Percentiles rank a stretch among this genome's conserved stretches.
phyloP scores from a whole-genome alignment of 805 yeast species.

The Priceomyces castillae region DNA sequence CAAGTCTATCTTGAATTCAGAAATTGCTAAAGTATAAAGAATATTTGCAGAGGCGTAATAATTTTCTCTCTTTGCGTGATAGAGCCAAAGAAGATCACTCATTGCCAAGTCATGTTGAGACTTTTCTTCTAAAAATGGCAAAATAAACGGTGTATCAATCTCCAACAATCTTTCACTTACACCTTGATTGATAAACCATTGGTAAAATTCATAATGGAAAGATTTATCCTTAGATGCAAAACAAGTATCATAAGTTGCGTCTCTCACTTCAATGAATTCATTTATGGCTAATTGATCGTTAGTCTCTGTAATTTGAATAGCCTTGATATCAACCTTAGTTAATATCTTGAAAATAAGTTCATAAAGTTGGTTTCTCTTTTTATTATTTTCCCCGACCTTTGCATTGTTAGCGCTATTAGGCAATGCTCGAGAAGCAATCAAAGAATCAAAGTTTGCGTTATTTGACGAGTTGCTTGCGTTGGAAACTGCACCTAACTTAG shows the following conservation, averaged over 20 bases:
- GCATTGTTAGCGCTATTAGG: slow-evolving; percentile 9
- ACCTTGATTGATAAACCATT: slow-evolving; percentile 83
- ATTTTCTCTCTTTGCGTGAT: slow-evolving; percentile 77
- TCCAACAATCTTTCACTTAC: slow-evolving; percentile 73
- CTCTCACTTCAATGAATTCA: slow-evolving; percentile 59
- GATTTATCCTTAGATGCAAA: slow-evolving; percentile 71
- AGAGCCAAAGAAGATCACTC: slow-evolving; percentile 85
- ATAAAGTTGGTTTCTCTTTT: slow-evolving; percentile 50
- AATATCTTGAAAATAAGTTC: slow-evolving; percentile 73
- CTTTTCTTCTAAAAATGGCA: slow-evolving; percentile 71
- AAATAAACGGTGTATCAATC: slow-evolving; percentile 76
- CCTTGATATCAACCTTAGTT: slow-evolving; percentile 64
- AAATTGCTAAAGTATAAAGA: slow-evolving; percentile 63
- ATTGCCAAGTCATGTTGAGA: slow-evolving; percentile 62
- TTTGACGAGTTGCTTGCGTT: slow-evolving; percentile 5
- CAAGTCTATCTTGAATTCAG: slow-evolving; percentile 66
- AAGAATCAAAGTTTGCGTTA: background rate
- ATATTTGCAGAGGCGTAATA: slow-evolving; percentile 83
- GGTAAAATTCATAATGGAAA: slow-evolving; percentile 91
- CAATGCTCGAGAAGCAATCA: background rate
- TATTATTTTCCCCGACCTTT: slow-evolving; percentile 14
- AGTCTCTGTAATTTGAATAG: slow-evolving; percentile 43
- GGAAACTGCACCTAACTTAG: slow-evolving; percentile 44
- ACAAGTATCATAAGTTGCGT: slow-evolving; percentile 70
- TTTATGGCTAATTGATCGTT: slow-evolving; percentile 41